Base-by-base conservation (phyloP, 371 early-diverging fungal genomes). In the Saksenaea vasiformis region DNA sequence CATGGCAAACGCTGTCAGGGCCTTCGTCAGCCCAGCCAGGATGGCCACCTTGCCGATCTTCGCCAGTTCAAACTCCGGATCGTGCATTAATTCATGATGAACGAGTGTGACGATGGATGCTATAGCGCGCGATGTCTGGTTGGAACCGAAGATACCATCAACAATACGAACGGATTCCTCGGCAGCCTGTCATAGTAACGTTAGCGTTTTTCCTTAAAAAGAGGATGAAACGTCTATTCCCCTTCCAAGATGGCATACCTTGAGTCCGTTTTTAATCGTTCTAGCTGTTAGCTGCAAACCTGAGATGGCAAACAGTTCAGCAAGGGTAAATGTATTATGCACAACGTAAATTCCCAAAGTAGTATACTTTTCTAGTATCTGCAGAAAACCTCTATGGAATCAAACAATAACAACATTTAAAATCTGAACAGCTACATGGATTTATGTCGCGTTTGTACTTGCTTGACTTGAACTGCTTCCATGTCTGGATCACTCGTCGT, bases 61-160 rank as follows among this genome's bases (percentile, higher is more conserved):
- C 15, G 85, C 83, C 41, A 89, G 74, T 31, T 78, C 79, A 60
- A 90, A 85, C 11, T 90, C 87, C 10, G 87, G 88, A 66, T 89
- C 90, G n/a, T 83, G 80, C 56, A 83, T 73, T 5, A 91, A 69
- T 61, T 96, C 96, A n/a, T 88, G 77, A 58, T 85, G 82, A 19
- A 93, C 87, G 58, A 96, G 72, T 26, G 87, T 83, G 36, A 95
- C 83, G 47, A 96, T 86, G 4, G 94, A 90, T 0, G 94, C 92
- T 36, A 95, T 77, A 0, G 93, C 95, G 28, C 89, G 85, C 17
- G 95, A 94, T 0, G 96, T 94, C 66, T 95, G 95, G 10, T 93
- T 95, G 0, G 91, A 87, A 11, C 96, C 96, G 77, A 96, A 95
- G 2, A 97, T 73, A 0, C 94, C 95, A 73, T 96, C 98, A 26